Percentiles rank a stretch among this genome's conserved stretches.
Conservation (phyloP, 163 green algal species). For the Coccomyxa subellipsoidea region DNA sequence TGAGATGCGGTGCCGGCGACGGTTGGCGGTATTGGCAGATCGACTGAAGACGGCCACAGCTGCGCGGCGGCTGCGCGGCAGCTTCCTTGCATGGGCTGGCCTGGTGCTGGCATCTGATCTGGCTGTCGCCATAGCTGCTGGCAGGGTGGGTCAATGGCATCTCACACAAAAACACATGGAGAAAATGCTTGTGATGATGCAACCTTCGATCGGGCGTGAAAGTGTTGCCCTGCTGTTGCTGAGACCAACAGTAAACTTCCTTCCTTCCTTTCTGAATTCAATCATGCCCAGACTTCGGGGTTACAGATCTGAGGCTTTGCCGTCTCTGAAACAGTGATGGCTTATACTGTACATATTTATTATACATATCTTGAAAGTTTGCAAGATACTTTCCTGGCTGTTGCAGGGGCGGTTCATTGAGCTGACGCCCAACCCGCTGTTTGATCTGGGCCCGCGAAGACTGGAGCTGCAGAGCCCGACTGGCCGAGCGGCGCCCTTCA, state of each 20-base stretch:
- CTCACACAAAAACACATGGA: no score
- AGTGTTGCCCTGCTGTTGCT: no score
- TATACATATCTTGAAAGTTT: no score
- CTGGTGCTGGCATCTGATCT: neutral
- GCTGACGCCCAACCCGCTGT: constrained; percentile 3
- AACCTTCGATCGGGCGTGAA: no score
- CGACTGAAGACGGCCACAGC: neutral
- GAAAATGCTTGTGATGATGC: no score
- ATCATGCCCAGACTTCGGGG: no score
- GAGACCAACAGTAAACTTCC: no score
- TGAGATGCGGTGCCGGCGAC: neutral
- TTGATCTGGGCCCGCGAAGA: neutral
- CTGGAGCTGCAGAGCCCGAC: neutral
- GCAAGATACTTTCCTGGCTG: neutral
- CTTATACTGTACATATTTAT: no score
- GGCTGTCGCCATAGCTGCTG: neutral
- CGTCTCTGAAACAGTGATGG: no score
- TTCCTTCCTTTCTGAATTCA: no score
- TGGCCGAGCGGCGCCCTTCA: neutral
- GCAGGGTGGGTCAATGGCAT: neutral
- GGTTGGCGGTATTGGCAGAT: neutral
- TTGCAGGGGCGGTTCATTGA: neutral
- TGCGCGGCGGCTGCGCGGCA: neutral
- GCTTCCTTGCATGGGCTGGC: neutral
- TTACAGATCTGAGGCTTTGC: no score